Conservation (phyloP, 495 filamentous ascomycete genomes). For the Thermothielavioides terrestris region DNA sequence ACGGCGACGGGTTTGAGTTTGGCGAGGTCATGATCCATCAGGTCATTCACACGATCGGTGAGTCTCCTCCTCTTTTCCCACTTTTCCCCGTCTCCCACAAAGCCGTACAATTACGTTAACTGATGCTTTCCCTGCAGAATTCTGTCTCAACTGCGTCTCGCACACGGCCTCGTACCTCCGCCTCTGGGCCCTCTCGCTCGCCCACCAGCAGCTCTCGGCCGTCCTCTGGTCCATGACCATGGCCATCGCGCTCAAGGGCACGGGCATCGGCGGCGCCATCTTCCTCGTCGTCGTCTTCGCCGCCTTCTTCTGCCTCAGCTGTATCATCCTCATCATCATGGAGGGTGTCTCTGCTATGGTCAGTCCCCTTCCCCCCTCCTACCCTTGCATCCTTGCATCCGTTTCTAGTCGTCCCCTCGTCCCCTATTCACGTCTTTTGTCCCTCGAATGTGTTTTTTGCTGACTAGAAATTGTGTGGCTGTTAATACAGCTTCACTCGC, state of each 20-base stretch:
- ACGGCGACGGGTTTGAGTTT: conserved; percentile 78
- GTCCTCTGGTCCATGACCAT: conserved; percentile 98
- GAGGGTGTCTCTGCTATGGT: conserved; percentile 45
- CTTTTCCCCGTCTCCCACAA: background rate
- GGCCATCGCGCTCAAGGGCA: conserved; percentile 57
- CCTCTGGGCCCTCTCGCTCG: conserved; percentile 94
- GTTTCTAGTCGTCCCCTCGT: no score
- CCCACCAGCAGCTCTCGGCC: conserved; percentile 93
- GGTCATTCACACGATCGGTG: conserved; percentile 96
- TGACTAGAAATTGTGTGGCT: background rate
- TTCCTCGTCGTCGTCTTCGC: conserved; percentile 72
- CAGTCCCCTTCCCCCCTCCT: conserved; percentile 16
- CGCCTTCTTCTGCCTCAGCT: conserved; percentile 79
- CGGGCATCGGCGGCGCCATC: conserved; percentile 61
- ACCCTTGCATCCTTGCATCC: background rate
- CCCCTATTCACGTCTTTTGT: no score
- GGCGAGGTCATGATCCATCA: conserved; percentile 96
- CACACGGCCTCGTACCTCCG: conserved; percentile 98
- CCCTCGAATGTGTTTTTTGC: no score
- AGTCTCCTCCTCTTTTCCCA: conserved; percentile 18
- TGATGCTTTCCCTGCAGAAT: conserved; percentile 49
- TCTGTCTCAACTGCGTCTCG: conserved; percentile 97
- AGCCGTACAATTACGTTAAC: conserved; percentile 8
- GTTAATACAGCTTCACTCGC: conserved; percentile 59
- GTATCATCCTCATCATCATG: conserved; percentile 59